Base-by-base conservation (phyloP, 2,329 filamentous ascomycete genomes). In the Lasiodiplodia theobromae region DNA sequence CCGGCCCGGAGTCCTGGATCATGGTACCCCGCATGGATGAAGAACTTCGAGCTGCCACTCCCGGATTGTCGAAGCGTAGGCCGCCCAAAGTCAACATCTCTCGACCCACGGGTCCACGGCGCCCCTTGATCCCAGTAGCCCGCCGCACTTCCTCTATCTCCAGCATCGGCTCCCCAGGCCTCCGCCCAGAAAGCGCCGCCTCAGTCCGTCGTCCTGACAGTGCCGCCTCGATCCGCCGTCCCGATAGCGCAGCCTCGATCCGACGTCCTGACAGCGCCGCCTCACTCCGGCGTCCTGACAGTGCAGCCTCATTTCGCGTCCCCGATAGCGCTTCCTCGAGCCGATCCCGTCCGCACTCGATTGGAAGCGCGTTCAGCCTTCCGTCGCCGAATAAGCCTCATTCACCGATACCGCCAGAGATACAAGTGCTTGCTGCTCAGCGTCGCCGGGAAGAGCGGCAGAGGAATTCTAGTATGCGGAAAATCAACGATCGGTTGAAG, bases 401-500 rank as follows among this genome's bases (percentile, higher is more conserved):
- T 4, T 77, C 73, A 62, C 77, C 78, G 38, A 76, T 79, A 81
- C 87, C 74, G 79, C 85, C 80, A 23, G 93, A 97, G 74, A 92
- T 92, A 7, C 90, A 91, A 75, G 86, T 87, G 54, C 88, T 94
- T 68, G 89, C 93, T 6, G 89, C 89, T n/a, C 87, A 88, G 75
- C 87, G 91, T 72, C 85, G 89, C 28, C 87, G 88, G 63, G 91
- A 92, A 69, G 93, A 97, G 74, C 85, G 89, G 56, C 90, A 94
- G 73, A 87, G 92, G 8, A 94, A 98, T 73, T 88, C 90, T 53
- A 89, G 91, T 65, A 91, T 98, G 73, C 89, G 89, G 60, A 88
- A 91, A 31, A 89, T 98, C 79, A 96, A 96, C 76, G 86, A 88
- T 58, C 89, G 92, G 73, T 82, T 98, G 58, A 88, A 92, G 75